Evolutionary conservation across 768 basidiomycete genomes (phyloP).

Genomic region (Mycena sanguinolenta): DNA sequence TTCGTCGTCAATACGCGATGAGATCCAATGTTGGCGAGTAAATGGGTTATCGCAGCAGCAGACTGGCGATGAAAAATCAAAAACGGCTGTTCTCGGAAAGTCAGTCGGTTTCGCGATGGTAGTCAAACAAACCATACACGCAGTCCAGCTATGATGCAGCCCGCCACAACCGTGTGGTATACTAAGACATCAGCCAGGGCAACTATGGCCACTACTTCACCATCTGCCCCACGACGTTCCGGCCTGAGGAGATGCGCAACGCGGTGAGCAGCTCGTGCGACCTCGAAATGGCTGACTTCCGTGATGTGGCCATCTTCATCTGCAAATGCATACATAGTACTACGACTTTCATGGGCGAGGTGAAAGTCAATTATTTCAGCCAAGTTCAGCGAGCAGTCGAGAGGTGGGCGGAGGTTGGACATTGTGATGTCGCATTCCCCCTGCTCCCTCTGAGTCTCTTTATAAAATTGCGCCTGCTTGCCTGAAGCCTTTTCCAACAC

Average conservation of each 20-base stretch:
- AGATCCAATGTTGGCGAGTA: conserved; percentile 50
- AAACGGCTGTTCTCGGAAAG: conserved; percentile 54
- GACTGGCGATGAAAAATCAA: conserved; percentile 58
- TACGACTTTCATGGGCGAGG: too few species aligned
- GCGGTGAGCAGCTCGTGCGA: too few species aligned
- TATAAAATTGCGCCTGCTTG: too few species aligned
- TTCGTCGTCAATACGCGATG: conserved; percentile 23
- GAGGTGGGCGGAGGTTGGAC: too few species aligned
- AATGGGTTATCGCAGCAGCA: conserved; percentile 49
- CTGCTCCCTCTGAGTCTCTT: too few species aligned
- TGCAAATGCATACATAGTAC: conserved; percentile 39
- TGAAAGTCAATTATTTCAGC: too few species aligned
- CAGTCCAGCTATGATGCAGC: conserved; percentile 53
- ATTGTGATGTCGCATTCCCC: too few species aligned
- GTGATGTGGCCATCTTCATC: conserved; percentile 39
- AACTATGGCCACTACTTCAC: conserved; percentile 52
- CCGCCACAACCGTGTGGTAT: conserved; percentile 57
- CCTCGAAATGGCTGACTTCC: conserved; percentile 52
- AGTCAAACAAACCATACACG: too few species aligned
- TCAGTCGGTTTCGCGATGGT: too few species aligned
- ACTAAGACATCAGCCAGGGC: conserved; percentile 42
- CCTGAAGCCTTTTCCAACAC: too few species aligned
- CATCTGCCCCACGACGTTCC: conserved; percentile 43
- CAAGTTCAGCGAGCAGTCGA: too few species aligned
- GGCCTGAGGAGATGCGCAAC: conserved; percentile 55